Conservation (phyloP, 352 stramenopile genomes). For the Phytophthora europaea region DNA sequence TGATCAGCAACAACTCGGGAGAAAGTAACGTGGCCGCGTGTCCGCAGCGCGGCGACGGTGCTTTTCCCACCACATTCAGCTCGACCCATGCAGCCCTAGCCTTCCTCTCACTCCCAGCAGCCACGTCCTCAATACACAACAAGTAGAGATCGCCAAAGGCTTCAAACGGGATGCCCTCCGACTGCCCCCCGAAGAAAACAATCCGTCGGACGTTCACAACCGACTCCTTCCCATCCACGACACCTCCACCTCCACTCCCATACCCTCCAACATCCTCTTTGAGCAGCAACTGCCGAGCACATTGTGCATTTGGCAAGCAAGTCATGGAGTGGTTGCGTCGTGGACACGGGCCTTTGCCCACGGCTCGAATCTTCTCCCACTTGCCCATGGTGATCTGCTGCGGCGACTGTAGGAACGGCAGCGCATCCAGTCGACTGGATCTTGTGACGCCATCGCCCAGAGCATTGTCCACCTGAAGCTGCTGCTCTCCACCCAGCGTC, state of each 20-base stretch:
- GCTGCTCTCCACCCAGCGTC: slow-evolving; percentile 31
- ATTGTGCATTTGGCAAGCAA: slow-evolving; percentile 49
- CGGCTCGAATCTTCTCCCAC: slow-evolving; percentile 69
- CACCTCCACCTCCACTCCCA: not conserved
- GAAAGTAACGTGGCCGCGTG: slow-evolving; percentile 60
- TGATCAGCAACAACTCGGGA: slow-evolving; percentile 54
- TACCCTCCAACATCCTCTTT: not conserved
- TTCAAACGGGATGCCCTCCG: slow-evolving; percentile 74
- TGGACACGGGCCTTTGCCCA: slow-evolving; percentile 55
- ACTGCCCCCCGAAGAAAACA: slow-evolving; percentile 77
- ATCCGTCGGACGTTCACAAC: slow-evolving; percentile 51
- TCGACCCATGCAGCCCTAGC: slow-evolving; percentile 51
- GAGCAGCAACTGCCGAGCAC: slow-evolving; percentile 29
- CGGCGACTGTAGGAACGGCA: slow-evolving; percentile 54
- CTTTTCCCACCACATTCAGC: slow-evolving; percentile 36
- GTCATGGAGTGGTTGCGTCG: slow-evolving; percentile 77
- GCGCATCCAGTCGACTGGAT: slow-evolving; percentile 20
- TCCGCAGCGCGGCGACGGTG: slow-evolving; percentile 57
- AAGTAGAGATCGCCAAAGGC: slow-evolving; percentile 73
- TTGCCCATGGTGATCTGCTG: slow-evolving; percentile 55
- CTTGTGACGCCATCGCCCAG: not conserved
- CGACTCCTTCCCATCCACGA: slow-evolving; percentile 13
- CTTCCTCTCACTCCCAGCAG: slow-evolving; percentile 23
- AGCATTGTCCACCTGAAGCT: not conserved
- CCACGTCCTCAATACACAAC: slow-evolving; percentile 47